Base-by-base conservation (phyloP, 2,329 filamentous ascomycete genomes). In the Alternaria sp. region DNA sequence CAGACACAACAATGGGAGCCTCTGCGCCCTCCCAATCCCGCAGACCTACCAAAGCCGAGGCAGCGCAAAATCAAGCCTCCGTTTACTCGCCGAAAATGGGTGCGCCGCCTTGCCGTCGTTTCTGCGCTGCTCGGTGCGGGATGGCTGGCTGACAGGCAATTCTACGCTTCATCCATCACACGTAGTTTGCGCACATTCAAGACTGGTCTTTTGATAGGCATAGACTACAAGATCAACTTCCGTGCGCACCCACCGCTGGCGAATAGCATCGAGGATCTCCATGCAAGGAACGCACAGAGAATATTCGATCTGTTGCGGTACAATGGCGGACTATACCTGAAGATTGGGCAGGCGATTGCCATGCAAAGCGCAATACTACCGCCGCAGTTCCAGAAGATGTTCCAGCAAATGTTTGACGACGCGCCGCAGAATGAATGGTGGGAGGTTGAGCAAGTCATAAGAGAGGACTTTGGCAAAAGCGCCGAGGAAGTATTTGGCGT, bases 141-240 rank as follows among this genome's bases (percentile, higher is more conserved):
- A 54, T 96, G 92, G 76, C 78, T 87, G 9, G 72, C 90, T 61
- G 95, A 99, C 79, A 86, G 79, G 14, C 86, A 90, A 65, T 84
- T 91, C 73, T 96, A 95, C 79, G 92, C 93, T 51, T 90, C 91
- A 1, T 90, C 92, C 12, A 81, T 97, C 26, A 88, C 86, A 38
- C 91, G 95, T 57, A 94, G 91, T 24, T 79, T 91, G 42, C 90
- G 91, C 42, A 97, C 95, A 0, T 97, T 98, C 77, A 85, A 86
- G 41, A 88, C 88, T 3, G 94, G 93, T 7, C 81, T 96, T 11
- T 75, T 94, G 46, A 91, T 96, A 16, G 94, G 94, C 1, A 74
- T 94, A 24, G 95, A 99, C 81, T 98, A 99, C 83, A 98, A 97
- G 81, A 83, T 98, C 78, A 98, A 99, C 80, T 99, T 99, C 79